These are phyloP conservation scores for Epichloe gansuensis DNA, from an alignment of 2,329 filamentous ascomycete genomes.

Conservation along the genomic window DNA sequence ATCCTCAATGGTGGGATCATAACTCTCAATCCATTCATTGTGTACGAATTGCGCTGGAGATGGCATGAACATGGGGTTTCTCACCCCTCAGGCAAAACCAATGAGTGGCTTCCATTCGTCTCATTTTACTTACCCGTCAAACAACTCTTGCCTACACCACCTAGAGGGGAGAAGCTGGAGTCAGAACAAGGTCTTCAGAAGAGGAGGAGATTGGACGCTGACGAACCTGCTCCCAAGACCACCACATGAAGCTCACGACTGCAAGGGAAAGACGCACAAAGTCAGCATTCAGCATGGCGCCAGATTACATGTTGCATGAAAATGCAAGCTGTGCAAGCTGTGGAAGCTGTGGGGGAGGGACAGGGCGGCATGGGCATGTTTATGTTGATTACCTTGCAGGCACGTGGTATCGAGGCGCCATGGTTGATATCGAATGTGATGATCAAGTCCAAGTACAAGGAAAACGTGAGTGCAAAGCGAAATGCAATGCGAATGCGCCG, in stretches of 20 bases:
- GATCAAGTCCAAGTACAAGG: background rate
- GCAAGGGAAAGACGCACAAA: background rate
- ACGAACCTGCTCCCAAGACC: slow-evolving; percentile 64
- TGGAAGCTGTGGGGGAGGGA: background rate
- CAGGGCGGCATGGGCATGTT: background rate
- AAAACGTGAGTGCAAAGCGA: background rate
- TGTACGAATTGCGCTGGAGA: slow-evolving; percentile 74
- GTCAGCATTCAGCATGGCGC: background rate
- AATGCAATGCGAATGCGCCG: background rate
- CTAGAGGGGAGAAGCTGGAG: slow-evolving; percentile 28
- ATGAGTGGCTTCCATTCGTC: background rate
- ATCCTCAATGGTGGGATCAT: slow-evolving; percentile 68
- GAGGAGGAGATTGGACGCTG: background rate
- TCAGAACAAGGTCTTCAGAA: slow-evolving; percentile 16
- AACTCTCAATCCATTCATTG: slow-evolving; percentile 86
- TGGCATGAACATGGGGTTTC: slow-evolving; percentile 5
- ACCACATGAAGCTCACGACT: slow-evolving; percentile 75
- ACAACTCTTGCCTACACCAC: slow-evolving; percentile 87
- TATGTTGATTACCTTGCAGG: slow-evolving; percentile 5
- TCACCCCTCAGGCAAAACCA: background rate
- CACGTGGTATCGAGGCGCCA: slow-evolving; percentile 9
- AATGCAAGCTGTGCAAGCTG: background rate
- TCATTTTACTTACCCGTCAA: slow-evolving; percentile 54
- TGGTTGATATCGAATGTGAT: background rate
- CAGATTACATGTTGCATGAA: background rate